Conservation (phyloP, 495 filamentous ascomycete genomes). For the Xylaria acuta region DNA sequence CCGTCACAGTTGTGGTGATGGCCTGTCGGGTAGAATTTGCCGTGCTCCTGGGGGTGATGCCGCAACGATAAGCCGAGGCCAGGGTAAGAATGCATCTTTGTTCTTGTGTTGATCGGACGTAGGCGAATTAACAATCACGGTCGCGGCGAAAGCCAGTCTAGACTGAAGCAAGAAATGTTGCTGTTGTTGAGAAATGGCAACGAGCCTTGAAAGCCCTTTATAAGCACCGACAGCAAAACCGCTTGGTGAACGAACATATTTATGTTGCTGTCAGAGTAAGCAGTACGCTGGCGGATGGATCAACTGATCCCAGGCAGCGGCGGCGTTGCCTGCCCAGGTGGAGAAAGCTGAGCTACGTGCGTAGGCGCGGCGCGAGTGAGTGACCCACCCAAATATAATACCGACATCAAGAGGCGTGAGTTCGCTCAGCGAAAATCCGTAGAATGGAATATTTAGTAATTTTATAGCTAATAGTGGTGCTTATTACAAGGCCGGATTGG, state of each 20-base stretch:
- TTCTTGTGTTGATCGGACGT: not conserved
- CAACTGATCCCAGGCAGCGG: not conserved
- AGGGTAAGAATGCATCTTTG: conserved; percentile 19
- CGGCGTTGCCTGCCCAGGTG: too few relatives aligned
- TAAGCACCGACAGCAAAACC: not conserved
- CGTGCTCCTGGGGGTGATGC: not conserved
- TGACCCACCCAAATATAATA: too few relatives aligned
- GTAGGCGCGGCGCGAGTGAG: too few relatives aligned
- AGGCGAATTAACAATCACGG: not conserved
- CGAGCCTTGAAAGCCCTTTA: not conserved
- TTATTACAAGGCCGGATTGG: too few relatives aligned
- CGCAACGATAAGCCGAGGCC: conserved; percentile 17
- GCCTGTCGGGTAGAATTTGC: conserved; percentile 16
- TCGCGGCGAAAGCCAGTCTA: not conserved
- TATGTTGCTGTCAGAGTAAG: not conserved
- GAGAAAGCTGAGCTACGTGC: not conserved
- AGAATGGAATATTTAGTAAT: too few relatives aligned
- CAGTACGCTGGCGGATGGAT: not conserved
- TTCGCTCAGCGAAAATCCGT: too few relatives aligned
- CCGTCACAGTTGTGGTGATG: not conserved
- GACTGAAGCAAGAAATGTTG: not conserved
- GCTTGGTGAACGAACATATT: not conserved
- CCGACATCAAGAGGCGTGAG: too few relatives aligned
- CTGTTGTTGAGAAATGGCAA: not conserved
- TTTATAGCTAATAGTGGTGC: too few relatives aligned